Evolutionary conservation across 2,329 filamentous ascomycete genomes (phyloP).

Genomic region (Fusarium sp.): DNA sequence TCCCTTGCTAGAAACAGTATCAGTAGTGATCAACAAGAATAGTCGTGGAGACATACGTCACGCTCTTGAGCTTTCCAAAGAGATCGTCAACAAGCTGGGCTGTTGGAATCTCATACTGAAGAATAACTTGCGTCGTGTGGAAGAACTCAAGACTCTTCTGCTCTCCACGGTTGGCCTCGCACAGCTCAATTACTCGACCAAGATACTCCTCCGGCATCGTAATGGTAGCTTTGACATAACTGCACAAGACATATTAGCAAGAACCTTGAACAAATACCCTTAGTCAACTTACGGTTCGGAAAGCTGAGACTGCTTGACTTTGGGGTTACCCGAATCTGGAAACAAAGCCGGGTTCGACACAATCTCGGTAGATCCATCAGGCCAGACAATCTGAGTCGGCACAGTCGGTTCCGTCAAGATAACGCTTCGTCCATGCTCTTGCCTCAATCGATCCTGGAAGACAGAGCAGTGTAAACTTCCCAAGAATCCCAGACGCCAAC

Average conservation of each 20-base stretch:
- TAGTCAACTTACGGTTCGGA: slow-evolving; percentile 64
- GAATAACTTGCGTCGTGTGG: slow-evolving; percentile 90
- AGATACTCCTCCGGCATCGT: slow-evolving; percentile 95
- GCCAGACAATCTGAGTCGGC: slow-evolving; percentile 87
- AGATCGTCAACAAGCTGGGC: slow-evolving; percentile 95
- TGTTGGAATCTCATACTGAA: slow-evolving; percentile 91
- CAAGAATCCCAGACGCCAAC: slow-evolving; percentile 94
- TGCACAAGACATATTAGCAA: slow-evolving; percentile 25
- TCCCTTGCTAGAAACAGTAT: slow-evolving; percentile 72
- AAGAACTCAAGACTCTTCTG: slow-evolving; percentile 94
- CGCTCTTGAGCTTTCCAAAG: slow-evolving; percentile 95
- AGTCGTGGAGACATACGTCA: slow-evolving; percentile 66
- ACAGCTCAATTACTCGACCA: slow-evolving; percentile 94
- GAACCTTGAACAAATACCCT: no score
- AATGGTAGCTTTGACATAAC: slow-evolving; percentile 84
- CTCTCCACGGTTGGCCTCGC: slow-evolving; percentile 88
- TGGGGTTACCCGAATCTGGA: slow-evolving; percentile 74
- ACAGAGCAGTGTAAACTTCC: slow-evolving; percentile 99
- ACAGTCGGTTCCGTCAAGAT: slow-evolving; percentile 98
- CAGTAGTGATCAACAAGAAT: background rate
- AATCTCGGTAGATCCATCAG: slow-evolving; percentile 81
- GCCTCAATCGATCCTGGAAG: slow-evolving; percentile 93
- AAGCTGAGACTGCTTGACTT: slow-evolving; percentile 60
- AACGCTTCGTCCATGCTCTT: slow-evolving; percentile 94
- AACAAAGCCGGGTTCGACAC: slow-evolving; percentile 92